Base-by-base conservation (phyloP, 2,329 filamentous ascomycete genomes). In the Dothideomycetes sp. region DNA sequence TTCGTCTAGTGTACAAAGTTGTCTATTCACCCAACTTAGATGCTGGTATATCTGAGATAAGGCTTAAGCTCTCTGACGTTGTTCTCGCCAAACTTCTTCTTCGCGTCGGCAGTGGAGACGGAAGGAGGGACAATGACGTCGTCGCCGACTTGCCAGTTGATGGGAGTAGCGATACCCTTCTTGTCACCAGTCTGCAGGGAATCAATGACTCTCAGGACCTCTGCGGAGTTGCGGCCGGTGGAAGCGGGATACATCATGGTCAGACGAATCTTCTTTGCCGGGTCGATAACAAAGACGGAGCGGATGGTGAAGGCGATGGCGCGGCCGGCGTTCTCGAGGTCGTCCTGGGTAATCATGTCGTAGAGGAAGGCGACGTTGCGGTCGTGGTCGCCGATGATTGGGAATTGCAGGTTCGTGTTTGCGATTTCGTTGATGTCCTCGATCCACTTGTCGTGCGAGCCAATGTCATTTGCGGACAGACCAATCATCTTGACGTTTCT, bases 261-360 rank as follows among this genome's bases (percentile, higher is more conserved):
- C 60, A 88, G 78, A 54, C 88, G 81, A 66, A 94, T 91, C 63
- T 81, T 89, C 79, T 94, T 94, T 64, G 77, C 78, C 48, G 87
- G 87, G 70, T 94, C 87, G 62, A 94, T 91, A 67, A 94, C 73
- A 73, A 93, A 94, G 59, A 94, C 88, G 52, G 83, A 86, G 56
- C 88, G 85, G 67, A 95, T 94, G 53, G 88, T 94, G 68, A 94
- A 89, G 41, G 87, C 86, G 52, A 89, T 83, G 22, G 7, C 22
- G 52, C 61, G 44, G 36, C 52, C 52, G 16, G 59, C 49, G 37
- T 60, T 59, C 18, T 51, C 48, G 18, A 60, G 39, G 44, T 62
- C 57, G 30, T 57, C 51, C 38, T 57, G 49, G 34, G 52, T 52
- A 40, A 61, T 51, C 66, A 69, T 69, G 50, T 69, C 66, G 55